phyloP scores from a whole-genome alignment of 148 eudicot genomes.

The Tetragonia tetragonoides region DNA sequence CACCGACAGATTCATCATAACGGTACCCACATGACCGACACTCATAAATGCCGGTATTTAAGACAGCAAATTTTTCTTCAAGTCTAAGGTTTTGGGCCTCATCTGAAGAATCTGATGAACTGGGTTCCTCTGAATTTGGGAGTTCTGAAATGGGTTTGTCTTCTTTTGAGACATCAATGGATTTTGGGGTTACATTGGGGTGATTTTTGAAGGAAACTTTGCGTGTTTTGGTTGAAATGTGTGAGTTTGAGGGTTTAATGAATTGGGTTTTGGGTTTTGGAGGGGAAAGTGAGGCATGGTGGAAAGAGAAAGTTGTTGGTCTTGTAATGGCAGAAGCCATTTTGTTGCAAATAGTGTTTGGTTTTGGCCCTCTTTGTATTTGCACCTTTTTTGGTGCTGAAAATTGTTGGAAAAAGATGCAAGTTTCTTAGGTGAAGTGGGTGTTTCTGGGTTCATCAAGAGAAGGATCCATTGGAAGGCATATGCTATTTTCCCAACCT shows the following conservation, averaged over 20 bases:
- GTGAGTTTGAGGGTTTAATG: slow-evolving; percentile 19
- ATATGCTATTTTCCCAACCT: slow-evolving; percentile 36
- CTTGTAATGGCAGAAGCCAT: slow-evolving; percentile 58
- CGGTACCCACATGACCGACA: slow-evolving; percentile 88
- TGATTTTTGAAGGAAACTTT: slow-evolving; percentile 23
- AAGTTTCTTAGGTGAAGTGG: neutral
- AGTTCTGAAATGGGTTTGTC: slow-evolving; percentile 62
- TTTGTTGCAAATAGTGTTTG: neutral
- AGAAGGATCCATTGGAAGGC: slow-evolving; percentile 30
- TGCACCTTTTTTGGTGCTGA: neutral
- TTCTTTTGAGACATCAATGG: slow-evolving; percentile 81
- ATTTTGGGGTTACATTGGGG: slow-evolving; percentile 31
- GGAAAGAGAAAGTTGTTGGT: slow-evolving; percentile 39
- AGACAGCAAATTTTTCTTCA: slow-evolving; percentile 88
- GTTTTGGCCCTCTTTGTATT: neutral
- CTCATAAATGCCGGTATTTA: slow-evolving; percentile 87
- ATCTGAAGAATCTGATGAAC: slow-evolving; percentile 22
- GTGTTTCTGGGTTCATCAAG: neutral
- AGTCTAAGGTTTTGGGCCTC: slow-evolving; percentile 47
- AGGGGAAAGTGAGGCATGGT: slow-evolving; percentile 35
- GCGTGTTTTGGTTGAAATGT: slow-evolving; percentile 29
- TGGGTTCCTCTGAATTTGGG: slow-evolving; percentile 30
- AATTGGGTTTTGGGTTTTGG: slow-evolving; percentile 42
- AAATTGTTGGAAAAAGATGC: neutral
- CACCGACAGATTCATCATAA: slow-evolving; percentile 71